Conservation (phyloP, 768 basidiomycete species). For the Suillus americanus region DNA sequence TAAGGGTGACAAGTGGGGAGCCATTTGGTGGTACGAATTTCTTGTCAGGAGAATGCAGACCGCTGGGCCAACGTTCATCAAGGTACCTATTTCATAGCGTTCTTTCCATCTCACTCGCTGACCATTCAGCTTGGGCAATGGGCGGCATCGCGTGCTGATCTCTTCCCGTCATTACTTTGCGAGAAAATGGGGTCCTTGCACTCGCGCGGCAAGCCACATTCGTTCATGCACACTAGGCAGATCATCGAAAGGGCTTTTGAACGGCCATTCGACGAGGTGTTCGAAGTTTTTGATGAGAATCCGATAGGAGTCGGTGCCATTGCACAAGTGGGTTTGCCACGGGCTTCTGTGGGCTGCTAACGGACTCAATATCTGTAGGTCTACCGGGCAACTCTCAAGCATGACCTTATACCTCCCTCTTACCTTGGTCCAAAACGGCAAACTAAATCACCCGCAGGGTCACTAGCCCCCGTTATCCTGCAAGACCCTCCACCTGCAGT, state of each 20-base stretch:
- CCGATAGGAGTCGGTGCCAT: constrained; percentile 99
- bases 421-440: constrained; percentile 76
- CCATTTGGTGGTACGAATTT: constrained; percentile 96
- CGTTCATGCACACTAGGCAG: constrained; percentile 71
- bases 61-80: constrained; percentile 96
- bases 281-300: constrained; percentile 80
- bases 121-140: constrained; percentile 84
- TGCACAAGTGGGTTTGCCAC: constrained; percentile 61
- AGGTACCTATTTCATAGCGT: constrained; percentile 49
- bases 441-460: constrained; percentile 43
- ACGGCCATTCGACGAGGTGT: constrained; percentile 81
- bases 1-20: constrained; percentile 85
- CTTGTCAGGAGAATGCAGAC: constrained; percentile 88
- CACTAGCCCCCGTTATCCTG: constrained; percentile 49
- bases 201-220: constrained; percentile 83
- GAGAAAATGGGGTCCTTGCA: constrained; percentile 83
- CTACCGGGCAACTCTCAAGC: constrained; percentile 82
- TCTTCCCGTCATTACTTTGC: constrained; percentile 88
- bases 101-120: constrained; percentile 11
- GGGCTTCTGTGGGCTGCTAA: constrained; percentile 8
- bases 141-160: constrained; percentile 93
- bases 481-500: constrained; percentile 65
- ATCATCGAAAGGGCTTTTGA: constrained; percentile 86
- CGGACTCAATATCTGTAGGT: constrained; percentile 47
- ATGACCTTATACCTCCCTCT: constrained; percentile 81